Conservation (phyloP, 805 yeast genomes). For the Zygosaccharomyces bisporus region DNA sequence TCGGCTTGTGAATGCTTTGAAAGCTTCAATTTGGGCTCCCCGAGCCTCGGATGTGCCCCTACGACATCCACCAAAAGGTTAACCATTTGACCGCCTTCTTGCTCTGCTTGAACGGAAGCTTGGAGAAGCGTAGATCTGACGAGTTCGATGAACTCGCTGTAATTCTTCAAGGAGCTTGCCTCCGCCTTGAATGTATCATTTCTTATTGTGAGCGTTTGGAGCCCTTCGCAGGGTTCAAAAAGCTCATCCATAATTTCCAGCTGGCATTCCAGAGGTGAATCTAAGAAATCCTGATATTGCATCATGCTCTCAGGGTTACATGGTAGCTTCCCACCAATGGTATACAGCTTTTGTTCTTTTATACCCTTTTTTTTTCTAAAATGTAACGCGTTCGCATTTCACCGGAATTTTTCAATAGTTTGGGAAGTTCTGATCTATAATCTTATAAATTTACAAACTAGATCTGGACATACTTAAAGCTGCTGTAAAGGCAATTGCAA, state of each 20-base stretch:
- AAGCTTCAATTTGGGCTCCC: slow-evolving; percentile 54
- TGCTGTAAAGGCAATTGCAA: neutral
- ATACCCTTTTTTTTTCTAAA: neutral
- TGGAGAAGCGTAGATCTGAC: slow-evolving; percentile 40
- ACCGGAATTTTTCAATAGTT: slow-evolving; percentile 8
- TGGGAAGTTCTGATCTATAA: slow-evolving; percentile 2
- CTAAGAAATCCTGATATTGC: slow-evolving; percentile 8
- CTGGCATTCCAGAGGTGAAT: slow-evolving; percentile 9
- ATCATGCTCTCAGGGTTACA: neutral
- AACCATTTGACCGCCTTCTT: slow-evolving; percentile 21
- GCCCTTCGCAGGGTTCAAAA: slow-evolving; percentile 25
- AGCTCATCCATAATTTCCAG: slow-evolving; percentile 15
- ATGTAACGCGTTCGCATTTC: slow-evolving; percentile 2
- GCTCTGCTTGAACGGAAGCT: slow-evolving; percentile 32
- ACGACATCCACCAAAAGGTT: slow-evolving; percentile 50
- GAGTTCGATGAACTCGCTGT: slow-evolving; percentile 43
- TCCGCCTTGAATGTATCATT: slow-evolving; percentile 11
- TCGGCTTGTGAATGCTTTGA: slow-evolving; percentile 67
- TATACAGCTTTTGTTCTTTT: neutral
- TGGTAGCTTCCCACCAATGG: neutral
- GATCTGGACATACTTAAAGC: neutral
- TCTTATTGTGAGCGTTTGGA: slow-evolving; percentile 18
- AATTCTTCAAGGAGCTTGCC: slow-evolving; percentile 24
- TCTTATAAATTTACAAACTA: neutral
- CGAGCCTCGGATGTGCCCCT: slow-evolving; percentile 90